Evolutionary conservation across 139 green algal genomes (phyloP).

Genomic region (Picochlorum sp.): DNA sequence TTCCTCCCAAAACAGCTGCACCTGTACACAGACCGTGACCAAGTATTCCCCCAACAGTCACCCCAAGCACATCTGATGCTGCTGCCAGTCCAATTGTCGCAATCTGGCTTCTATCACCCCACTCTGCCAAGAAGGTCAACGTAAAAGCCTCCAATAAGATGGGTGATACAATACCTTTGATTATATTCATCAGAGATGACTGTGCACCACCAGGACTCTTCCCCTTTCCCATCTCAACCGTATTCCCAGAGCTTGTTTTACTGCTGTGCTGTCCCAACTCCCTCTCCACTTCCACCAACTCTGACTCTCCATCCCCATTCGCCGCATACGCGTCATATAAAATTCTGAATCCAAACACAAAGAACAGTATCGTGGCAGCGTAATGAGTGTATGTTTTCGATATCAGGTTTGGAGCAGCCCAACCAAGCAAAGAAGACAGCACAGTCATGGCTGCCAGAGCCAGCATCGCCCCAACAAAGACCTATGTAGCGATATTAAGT

Average conservation of each 20-base stretch:
- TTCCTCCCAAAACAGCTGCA: slow-evolving; percentile 84
- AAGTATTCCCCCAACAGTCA: slow-evolving; percentile 86
- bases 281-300: slow-evolving; percentile 62
- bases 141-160: slow-evolving; percentile 94
- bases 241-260: background rate
- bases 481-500: slow-evolving; percentile 31
- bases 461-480: slow-evolving; percentile 70
- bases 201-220: background rate
- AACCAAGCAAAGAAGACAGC: slow-evolving; percentile 76
- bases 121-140: slow-evolving; percentile 97
- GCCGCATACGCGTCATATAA: slow-evolving; percentile 58
- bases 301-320: slow-evolving; percentile 37
- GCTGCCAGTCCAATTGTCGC: slow-evolving; percentile 78
- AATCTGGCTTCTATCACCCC: slow-evolving; percentile 96
- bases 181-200: slow-evolving; percentile 26
- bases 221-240: slow-evolving; percentile 16
- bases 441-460: slow-evolving; percentile 89
- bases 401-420: slow-evolving; percentile 75
- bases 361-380: slow-evolving; percentile 72
- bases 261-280: slow-evolving; percentile 32
- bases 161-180: slow-evolving; percentile 49
- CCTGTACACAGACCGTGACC: slow-evolving; percentile 91
- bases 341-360: slow-evolving; percentile 78
- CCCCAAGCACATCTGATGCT: slow-evolving; percentile 77
- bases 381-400: slow-evolving; percentile 81